These are phyloP conservation scores for Paecilomyces formosus DNA, from an alignment of 2,329 filamentous ascomycete species.

Conservation along the genomic window DNA sequence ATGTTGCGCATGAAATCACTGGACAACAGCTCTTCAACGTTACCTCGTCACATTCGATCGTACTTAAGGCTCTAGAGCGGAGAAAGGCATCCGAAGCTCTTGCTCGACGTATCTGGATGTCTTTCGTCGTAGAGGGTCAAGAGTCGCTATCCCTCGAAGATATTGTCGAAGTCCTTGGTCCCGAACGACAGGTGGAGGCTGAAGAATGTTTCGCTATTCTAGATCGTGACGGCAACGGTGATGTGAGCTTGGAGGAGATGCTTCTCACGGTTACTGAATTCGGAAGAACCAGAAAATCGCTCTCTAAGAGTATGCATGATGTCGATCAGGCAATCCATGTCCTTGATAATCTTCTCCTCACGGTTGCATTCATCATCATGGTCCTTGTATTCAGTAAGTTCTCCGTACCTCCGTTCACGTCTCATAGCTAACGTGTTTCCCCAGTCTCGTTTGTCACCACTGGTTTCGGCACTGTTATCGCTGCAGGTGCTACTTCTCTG, in stretches of 20 bases:
- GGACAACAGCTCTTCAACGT: conserved; percentile 94
- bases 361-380: conserved; percentile 71
- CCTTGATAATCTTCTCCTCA: conserved; percentile 76
- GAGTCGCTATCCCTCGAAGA: conserved; percentile 75
- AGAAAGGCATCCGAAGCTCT: conserved; percentile 79
- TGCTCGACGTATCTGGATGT: conserved; percentile 95
- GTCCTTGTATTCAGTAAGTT: conserved; percentile 72
- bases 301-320: conserved; percentile 91
- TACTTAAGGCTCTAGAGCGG: conserved; percentile 83
- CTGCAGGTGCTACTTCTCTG: conserved; percentile 83
- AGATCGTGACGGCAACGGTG: conserved; percentile 83
- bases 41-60: conserved; percentile 80
- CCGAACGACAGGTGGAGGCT: conserved; percentile 65
- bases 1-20: conserved; percentile 88
- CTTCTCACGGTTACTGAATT: conserved; percentile 77
- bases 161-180: conserved; percentile 77
- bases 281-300: conserved; percentile 77
- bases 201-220: conserved; percentile 76
- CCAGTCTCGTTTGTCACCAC: conserved; percentile 78
- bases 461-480: conserved; percentile 75
- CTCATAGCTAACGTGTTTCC: conserved; percentile 14
- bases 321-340: conserved; percentile 91
- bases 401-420: conserved; percentile 12
- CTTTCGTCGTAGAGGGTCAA: conserved; percentile 83
- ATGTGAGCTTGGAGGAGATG: conserved; percentile 95